Percentiles rank a stretch among this genome's conserved stretches.
Conservation (phyloP, 371 early-diverging fungal species). For the Smittium culicis region DNA sequence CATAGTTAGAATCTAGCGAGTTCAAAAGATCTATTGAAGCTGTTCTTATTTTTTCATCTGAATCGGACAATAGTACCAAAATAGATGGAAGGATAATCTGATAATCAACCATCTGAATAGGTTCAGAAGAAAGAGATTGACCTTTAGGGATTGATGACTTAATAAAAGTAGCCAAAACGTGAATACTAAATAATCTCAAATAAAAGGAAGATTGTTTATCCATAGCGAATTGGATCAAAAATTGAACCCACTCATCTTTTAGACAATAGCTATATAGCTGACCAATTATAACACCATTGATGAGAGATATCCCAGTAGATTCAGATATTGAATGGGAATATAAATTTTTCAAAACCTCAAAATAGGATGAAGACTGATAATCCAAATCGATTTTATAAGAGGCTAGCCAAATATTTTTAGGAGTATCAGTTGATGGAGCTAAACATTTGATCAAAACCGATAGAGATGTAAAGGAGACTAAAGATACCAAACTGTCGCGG, state of each 20-base stretch:
- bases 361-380: background rate
- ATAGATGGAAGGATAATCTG: conserved; percentile 67
- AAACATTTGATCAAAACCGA: background rate
- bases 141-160: conserved; percentile 12
- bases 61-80: conserved; percentile 46
- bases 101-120: conserved; percentile 37
- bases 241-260: conserved; percentile 41
- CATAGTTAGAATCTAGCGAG: conserved; percentile 34
- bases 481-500: background rate
- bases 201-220: conserved; percentile 22
- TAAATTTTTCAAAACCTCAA: conserved; percentile 14
- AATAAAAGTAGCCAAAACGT: conserved; percentile 40
- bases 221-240: conserved; percentile 48
- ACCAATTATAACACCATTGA: conserved; percentile 37
- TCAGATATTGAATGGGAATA: conserved; percentile 13
- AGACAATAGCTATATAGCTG: conserved; percentile 41
- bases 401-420: background rate
- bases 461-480: background rate
- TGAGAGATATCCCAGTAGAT: conserved; percentile 6
- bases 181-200: conserved; percentile 43
- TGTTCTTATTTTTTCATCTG: conserved; percentile 38
- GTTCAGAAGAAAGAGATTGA: conserved; percentile 10
- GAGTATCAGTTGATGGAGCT: background rate
- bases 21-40: conserved; percentile 42
- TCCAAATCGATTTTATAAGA: background rate